A percentile compares a stretch with the other conserved stretches of the same genome.
These are phyloP conservation scores for Petunia secreta DNA, from an alignment of 257 asterid genomes.

Conservation along the genomic window DNA sequence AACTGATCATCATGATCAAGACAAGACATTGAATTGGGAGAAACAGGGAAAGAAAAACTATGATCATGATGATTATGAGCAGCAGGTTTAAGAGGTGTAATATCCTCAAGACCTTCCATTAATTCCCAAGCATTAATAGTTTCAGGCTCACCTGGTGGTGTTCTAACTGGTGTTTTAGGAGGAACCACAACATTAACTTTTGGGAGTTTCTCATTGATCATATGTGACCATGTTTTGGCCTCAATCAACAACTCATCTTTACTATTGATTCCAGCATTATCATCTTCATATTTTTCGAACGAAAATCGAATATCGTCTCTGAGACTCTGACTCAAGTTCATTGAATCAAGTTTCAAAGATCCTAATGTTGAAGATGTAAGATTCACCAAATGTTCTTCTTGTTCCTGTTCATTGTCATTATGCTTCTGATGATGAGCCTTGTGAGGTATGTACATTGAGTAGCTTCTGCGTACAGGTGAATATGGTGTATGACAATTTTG, in stretches of 20 bases:
- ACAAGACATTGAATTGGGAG: conserved; percentile 29
- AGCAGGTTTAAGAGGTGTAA: conserved; percentile 43
- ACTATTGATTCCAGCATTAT: conserved; percentile 18
- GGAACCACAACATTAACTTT: conserved; percentile 25
- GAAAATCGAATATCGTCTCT: conserved; percentile 33
- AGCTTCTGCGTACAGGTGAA: conserved; percentile 21
- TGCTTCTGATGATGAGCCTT: neutral
- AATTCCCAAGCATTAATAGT: conserved; percentile 67
- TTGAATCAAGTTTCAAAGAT: conserved; percentile 65
- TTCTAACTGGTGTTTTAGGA: conserved; percentile 44
- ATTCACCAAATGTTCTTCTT: neutral
- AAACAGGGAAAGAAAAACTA: conserved; percentile 66
- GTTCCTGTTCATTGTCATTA: neutral
- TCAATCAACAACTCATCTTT: conserved; percentile 63
- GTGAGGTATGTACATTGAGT: conserved; percentile 12
- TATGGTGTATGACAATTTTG: conserved; percentile 25
- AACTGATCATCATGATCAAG: conserved; percentile 53
- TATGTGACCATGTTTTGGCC: conserved; percentile 68
- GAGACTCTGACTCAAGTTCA: conserved; percentile 28
- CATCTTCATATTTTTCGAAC: conserved; percentile 19
- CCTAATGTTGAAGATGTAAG: conserved; percentile 86
- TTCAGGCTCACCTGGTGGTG: conserved; percentile 78
- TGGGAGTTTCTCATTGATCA: conserved; percentile 64
- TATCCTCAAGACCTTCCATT: conserved; percentile 76
- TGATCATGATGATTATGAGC: conserved; percentile 43